Evolutionary conservation across 768 basidiomycete genomes (phyloP).

Genomic region (Pleurotus pulmonarius): DNA sequence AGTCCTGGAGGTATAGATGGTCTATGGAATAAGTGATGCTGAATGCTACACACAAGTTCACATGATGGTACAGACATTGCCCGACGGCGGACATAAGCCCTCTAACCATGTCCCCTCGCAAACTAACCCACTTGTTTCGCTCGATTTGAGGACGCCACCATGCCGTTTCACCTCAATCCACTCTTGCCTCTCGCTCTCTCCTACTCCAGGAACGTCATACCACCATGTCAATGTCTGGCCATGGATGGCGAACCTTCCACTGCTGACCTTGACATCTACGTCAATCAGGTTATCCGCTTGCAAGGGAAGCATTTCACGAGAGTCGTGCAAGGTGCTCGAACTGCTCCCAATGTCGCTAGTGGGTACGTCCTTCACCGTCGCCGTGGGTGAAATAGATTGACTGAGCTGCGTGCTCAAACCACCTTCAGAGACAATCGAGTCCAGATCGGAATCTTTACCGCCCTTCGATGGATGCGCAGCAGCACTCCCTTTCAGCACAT

Average conservation of each 20-base stretch:
- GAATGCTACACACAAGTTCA: not conserved
- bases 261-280: slow-evolving; percentile 40
- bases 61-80: not conserved
- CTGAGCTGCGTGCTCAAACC: slow-evolving; percentile 2
- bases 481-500: slow-evolving; percentile 19
- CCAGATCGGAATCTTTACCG: not conserved
- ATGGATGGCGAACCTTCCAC: slow-evolving; percentile 38
- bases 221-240: slow-evolving; percentile 53
- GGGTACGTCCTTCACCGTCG: not conserved
- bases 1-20: no score
- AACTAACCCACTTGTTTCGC: not conserved
- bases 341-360: slow-evolving; percentile 8
- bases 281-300: slow-evolving; percentile 27
- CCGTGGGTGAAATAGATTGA: not conserved
- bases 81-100: slow-evolving; percentile 1
- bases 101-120: slow-evolving; percentile 1
- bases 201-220: slow-evolving; percentile 40
- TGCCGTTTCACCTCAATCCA: slow-evolving; percentile 30
- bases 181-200: slow-evolving; percentile 29
- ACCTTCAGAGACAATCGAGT: slow-evolving; percentile 1
- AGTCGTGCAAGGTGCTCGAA: slow-evolving; percentile 2
- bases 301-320: slow-evolving; percentile 13
- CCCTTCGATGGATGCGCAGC: not conserved
- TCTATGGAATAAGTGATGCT: no score
- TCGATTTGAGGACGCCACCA: slow-evolving; percentile 24